Base-by-base conservation (phyloP, 2,329 filamentous ascomycete species). In the Ramularia collo-cygni region DNA sequence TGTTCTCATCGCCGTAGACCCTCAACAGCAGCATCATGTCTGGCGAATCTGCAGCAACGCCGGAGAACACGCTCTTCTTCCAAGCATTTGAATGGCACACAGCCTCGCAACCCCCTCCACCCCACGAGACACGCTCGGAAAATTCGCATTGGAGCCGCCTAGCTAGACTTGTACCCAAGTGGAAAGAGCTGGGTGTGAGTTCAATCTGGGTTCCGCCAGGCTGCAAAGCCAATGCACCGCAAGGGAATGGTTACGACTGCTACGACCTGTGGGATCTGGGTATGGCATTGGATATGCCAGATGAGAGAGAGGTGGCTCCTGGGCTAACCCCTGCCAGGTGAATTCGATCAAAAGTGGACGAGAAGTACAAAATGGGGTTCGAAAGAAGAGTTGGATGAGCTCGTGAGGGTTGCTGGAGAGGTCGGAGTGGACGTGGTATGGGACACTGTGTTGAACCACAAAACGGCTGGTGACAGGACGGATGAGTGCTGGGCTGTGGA, bases 61-160 rank as follows among this genome's bases (percentile, higher is more conserved):
- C 57, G 2, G 48, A 54, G 30, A 64, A 63, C 46, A 32, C 37
- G 16, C 73, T 76, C 37, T 75, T 85, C 63, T 72, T 85, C 50
- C 80, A 85, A 60, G 76, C 70, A 9, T 85, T 84, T 56, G 82
- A 86, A 64, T 86, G 82, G 82, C 79, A 85, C 55, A 70, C 77
- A 4, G n/a, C n/a, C n/a, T n/a, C n/a, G n/a, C n/a, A n/a, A n/a
- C n/a, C n/a, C n/a, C 53, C 56, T 1, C 24, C 50, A 4, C 46
- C 52, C 6, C 33, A 54, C 39, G 50, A 54, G 27, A 52, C 53
- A 7, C n/a, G n/a, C n/a, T 15, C 10, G 3, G 28, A 16, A 2
- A 53, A 55, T 27, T 72, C 30, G 74, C 80, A 47, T 61, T 72
- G 37, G 63, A 68, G 52, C 2, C 59, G 62, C 45, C 43, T 63